Conservation (phyloP, 1,139 yeast species). For the Sugiyamaella sp. region DNA sequence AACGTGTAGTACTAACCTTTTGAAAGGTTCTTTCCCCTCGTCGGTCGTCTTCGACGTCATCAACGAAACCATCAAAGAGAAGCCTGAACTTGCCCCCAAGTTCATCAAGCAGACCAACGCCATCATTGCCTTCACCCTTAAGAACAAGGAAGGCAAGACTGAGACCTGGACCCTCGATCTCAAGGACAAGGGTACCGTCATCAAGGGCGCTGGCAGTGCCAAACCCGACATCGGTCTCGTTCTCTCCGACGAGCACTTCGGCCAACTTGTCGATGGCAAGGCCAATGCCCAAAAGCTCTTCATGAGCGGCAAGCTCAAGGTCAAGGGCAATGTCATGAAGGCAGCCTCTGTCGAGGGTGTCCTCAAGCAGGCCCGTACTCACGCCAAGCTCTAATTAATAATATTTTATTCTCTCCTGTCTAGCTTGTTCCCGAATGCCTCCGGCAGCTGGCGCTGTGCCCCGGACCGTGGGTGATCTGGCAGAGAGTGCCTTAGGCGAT, state of each 20-base stretch:
- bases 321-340: conserved; percentile 89
- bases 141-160: conserved; percentile 66
- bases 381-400: conserved; percentile 49
- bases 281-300: conserved; percentile 84
- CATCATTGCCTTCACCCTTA: conserved; percentile 66
- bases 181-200: conserved; percentile 62
- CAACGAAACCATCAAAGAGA: conserved; percentile 36
- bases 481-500: too few species aligned
- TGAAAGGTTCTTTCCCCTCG: conserved; percentile 43
- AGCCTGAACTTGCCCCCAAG: conserved; percentile 40
- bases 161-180: conserved; percentile 74
- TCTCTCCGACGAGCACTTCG: conserved; percentile 62
- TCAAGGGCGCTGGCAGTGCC: conserved; percentile 50
- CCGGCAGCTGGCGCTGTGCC: conserved; percentile 13
- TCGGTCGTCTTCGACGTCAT: conserved; percentile 46
- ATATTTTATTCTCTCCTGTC: not conserved
- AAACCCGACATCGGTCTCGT: conserved; percentile 69
- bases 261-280: conserved; percentile 72
- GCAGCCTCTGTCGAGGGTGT: conserved; percentile 78
- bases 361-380: conserved; percentile 61
- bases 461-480: conserved; percentile 2
- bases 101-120: conserved; percentile 57
- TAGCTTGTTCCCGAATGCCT: not conserved
- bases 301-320: conserved; percentile 81
- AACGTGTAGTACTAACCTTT: not conserved